Base-by-base conservation (phyloP, 1,284 basidiomycete species). In the Microbotryomycetes sp. region DNA sequence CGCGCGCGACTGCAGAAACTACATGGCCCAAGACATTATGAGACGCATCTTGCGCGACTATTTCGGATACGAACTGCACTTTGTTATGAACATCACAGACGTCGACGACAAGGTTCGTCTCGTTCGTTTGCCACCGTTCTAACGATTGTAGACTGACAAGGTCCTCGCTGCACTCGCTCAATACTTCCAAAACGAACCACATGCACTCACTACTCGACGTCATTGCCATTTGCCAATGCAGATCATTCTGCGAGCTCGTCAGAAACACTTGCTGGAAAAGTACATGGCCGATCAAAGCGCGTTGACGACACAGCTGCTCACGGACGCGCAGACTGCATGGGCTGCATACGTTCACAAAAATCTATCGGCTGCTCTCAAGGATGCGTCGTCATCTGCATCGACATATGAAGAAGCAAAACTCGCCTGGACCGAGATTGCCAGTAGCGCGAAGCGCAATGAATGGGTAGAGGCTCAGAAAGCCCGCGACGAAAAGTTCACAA, bases 81-180 rank as follows among this genome's bases (percentile, higher is more conserved):
- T 98, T 76, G 94, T 98, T 60, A 97, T 97, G 92, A 99, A 99
- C 78, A 86, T 99, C 72, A 99, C 96, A 4, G 96, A 99, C 77
- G 96, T 99, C 68, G 96, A 99, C 75, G 96, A 98, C 82, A 99
- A 99, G 83, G 94, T 91, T 67, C 70, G 81, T 71, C 50, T n/a
- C 29, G 6, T 23, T 4, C 19, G 29, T 42, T 28, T n/a, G 36
- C 36, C 9, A 19, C 59, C 59, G 67, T 68, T 32, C 59, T 62
- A 7, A 19, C 36, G 19, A n/a, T n/a, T n/a, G n/a, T n/a, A 69
- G 74, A 14, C 74, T 75, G 54, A 59, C 67, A 7, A 63, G 73
- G n/a, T 45, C 54, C 36, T 9, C 36, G n/a, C 31, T 7, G 4
- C 26, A 6, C 54, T 45, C 22, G 5, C 14, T 7, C 15, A 29